phyloP scores from a whole-genome alignment of 2,329 filamentous ascomycete species.

The Trichoderma asperellum region DNA sequence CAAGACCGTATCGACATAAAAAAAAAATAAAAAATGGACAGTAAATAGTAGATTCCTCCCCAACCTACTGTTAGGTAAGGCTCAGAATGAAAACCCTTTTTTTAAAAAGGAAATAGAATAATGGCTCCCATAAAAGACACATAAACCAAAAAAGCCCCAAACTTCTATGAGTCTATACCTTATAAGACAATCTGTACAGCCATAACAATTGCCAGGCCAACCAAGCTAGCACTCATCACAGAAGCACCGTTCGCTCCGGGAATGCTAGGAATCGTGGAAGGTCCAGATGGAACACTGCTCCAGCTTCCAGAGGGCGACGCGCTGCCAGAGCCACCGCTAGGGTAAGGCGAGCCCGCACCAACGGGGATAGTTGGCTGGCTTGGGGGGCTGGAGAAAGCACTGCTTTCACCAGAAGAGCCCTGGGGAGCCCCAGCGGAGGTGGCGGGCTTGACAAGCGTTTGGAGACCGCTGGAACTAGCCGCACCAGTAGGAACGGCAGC shows the following conservation, averaged over 20 bases:
- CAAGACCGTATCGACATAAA: conserved; percentile 26
- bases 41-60: neutral
- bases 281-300: conserved; percentile 23
- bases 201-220: conserved; percentile 36
- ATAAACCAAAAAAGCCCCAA: neutral
- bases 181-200: conserved; percentile 39
- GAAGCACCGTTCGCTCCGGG: conserved; percentile 55
- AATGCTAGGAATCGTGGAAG: conserved; percentile 36
- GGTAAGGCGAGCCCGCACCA: conserved; percentile 20
- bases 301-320: conserved; percentile 33
- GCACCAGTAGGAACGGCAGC: conserved; percentile 12
- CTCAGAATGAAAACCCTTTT: conserved; percentile 3
- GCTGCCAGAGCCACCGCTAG: conserved; percentile 29
- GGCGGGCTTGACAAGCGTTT: conserved; percentile 32
- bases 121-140: conserved; percentile 10
- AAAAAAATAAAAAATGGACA: neutral
- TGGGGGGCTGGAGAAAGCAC: conserved; percentile 35
- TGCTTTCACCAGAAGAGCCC: conserved; percentile 36
- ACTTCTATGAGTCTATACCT: neutral
- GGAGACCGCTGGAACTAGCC: conserved; percentile 26
- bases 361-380: conserved; percentile 18
- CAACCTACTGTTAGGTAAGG: neutral
- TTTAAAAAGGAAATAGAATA: neutral
- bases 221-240: conserved; percentile 35
- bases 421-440: conserved; percentile 29